Evolutionary conservation across 176 grass and related monocot genomes (phyloP), one percentile per base, ranked within the genome.

Genomic region (Musa schizocarpa): DNA sequence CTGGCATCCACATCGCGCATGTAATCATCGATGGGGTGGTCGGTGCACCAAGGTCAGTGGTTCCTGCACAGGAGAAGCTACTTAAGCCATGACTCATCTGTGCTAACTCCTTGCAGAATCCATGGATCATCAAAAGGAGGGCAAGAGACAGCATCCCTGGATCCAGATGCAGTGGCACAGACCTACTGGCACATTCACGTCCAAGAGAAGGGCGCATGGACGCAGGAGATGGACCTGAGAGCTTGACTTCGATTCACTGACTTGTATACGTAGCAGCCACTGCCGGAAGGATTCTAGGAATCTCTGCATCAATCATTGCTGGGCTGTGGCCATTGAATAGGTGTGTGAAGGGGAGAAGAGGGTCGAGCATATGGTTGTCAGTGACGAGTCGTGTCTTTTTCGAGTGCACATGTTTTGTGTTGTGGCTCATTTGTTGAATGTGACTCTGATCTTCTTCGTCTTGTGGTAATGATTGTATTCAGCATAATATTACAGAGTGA

Each of bases 161-260:
- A 97, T 83, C 93, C 93, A 34, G 86, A 97, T 58, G 87, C 90
- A 75, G 78, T 97, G 82, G 93, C 90, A 67, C 90, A 90, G 65
- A 97, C 74, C 76, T 97, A 97, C 82, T 97, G 90, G 90, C 71
- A 90, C 77, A 85, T 97, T 65, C 93, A 97, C 68, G 51, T 65
- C 27, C 93, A 97, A 64, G 82, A 92, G 74, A 90, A 82, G 85
- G 86, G 82, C 26, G 90, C 93, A 22, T 97, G 93, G 93, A 92
- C 93, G 54, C 90, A 87, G 21, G 93, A 97, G 88, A 81, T 97
- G 82, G 83, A 92, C 76, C 79, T 97, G 80, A 83, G 86, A 58
- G 83, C 90, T 7, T 54, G 80, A 58, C 65, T 26, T 63, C 71
- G 20, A 43, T 43, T 43, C 34, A 43, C 34, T 0, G 4, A 43